Percentiles rank a stretch among this genome's conserved stretches.
Evolutionary conservation across 2,329 filamentous ascomycete genomes (phyloP).

Genomic region (Metarhizium brunneum): DNA sequence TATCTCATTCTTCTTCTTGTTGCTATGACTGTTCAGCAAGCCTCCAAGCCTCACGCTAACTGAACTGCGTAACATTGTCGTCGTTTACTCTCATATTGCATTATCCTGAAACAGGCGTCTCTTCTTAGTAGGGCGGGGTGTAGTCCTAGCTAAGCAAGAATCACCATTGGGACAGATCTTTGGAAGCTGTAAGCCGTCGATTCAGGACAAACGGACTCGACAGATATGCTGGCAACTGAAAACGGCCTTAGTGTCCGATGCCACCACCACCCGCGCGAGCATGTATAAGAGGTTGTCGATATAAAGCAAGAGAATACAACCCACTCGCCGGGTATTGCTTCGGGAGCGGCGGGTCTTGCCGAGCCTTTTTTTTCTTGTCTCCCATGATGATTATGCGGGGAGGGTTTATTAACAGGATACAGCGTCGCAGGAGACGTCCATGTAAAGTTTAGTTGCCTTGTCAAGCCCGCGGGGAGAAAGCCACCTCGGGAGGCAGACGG

Average conservation of each 20-base stretch:
- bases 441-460: neutral
- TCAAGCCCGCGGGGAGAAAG: slow-evolving; percentile 47
- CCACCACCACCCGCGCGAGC: no score
- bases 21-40: neutral
- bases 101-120: neutral
- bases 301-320: neutral
- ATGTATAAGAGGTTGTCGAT: no score
- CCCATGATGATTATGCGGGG: no score
- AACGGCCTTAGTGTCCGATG: no score
- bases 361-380: neutral
- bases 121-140: neutral
- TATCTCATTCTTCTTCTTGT: neutral
- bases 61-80: neutral
- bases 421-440: no score
- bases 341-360: neutral
- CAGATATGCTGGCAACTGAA: neutral
- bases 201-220: neutral
- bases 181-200: no score
- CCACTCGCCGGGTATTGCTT: neutral
- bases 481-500: slow-evolving; percentile 71
- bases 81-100: neutral
- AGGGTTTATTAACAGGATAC: no score
- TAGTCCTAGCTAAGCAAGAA: neutral
- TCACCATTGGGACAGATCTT: no score
- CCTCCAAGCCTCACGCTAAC: neutral